Evolutionary conservation across 2,329 filamentous ascomycete genomes (phyloP).

Genomic region (Curvularia sp.): DNA sequence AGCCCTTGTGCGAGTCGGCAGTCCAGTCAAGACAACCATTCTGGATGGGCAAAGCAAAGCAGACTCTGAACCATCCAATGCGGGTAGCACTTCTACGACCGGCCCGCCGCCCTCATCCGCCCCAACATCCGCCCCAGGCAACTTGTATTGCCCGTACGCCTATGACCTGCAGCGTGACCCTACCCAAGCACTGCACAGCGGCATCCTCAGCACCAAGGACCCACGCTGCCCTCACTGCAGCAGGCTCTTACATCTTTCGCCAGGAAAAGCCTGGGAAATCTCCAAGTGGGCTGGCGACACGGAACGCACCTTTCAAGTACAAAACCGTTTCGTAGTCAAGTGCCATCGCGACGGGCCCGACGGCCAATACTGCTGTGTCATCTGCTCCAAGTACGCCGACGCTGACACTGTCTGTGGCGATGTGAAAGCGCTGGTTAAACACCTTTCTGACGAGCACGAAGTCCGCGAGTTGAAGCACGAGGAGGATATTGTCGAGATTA

Average conservation of each 20-base stretch:
- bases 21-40: conserved; percentile 38
- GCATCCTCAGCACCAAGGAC: conserved; percentile 31
- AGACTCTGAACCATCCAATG: conserved; percentile 26
- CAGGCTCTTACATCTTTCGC: conserved; percentile 40
- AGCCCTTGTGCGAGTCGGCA: conserved; percentile 22
- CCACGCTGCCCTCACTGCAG: conserved; percentile 45
- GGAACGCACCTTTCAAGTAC: conserved; percentile 43
- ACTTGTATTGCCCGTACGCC: conserved; percentile 44
- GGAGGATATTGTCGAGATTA: conserved; percentile 42
- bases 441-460: conserved; percentile 46
- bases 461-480: conserved; percentile 41
- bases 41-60: conserved; percentile 27
- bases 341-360: conserved; percentile 44
- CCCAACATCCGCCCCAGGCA: conserved; percentile 22
- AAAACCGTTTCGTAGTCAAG: conserved; percentile 48
- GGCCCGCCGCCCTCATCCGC: conserved; percentile 31
- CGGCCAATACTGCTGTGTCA: conserved; percentile 45
- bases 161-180: conserved; percentile 41
- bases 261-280: conserved; percentile 47
- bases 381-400: conserved; percentile 36
- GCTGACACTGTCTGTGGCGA: conserved; percentile 47
- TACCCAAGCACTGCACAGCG: conserved; percentile 35
- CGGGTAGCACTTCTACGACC: conserved; percentile 36
- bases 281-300: conserved; percentile 40
- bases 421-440: conserved; percentile 46